Conservation (phyloP, 495 filamentous ascomycete genomes). For the Tuber borchii region DNA sequence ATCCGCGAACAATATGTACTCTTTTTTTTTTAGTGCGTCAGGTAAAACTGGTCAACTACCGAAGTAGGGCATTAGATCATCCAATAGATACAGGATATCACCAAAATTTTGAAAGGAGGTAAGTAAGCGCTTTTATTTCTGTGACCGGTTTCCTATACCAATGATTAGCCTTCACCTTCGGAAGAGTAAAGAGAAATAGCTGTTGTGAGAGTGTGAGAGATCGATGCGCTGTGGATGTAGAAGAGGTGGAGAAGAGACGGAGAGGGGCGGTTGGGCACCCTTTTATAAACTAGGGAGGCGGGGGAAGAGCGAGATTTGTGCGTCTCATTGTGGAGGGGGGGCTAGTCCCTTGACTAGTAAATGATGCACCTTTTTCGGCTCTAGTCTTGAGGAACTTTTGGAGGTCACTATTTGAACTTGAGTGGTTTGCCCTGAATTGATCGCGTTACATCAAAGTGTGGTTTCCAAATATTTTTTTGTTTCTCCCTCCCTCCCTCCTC, state of each 20-base stretch:
- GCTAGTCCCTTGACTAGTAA: too few species aligned
- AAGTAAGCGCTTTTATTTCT: neutral
- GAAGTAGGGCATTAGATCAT: neutral
- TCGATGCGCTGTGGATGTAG: neutral
- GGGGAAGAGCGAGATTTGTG: too few species aligned
- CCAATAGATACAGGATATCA: neutral
- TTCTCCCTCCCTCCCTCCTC: too few species aligned
- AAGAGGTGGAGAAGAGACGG: neutral
- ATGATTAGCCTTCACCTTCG: neutral
- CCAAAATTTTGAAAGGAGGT: neutral
- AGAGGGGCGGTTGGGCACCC: too few species aligned
- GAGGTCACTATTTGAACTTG: too few species aligned
- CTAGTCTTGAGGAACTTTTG: too few species aligned
- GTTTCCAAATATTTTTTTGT: too few species aligned
- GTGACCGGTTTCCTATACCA: neutral
- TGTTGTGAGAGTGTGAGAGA: neutral
- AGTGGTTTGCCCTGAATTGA: too few species aligned
- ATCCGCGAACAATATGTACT: neutral
- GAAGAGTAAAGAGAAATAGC: neutral
- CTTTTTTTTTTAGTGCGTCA: neutral
- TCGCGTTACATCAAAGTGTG: too few species aligned
- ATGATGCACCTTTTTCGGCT: too few species aligned
- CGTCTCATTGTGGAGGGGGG: too few species aligned
- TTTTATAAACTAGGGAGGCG: too few species aligned
- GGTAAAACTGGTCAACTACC: neutral